Conservation (phyloP, 441 rosid genomes). For the Capsella rubella region DNA sequence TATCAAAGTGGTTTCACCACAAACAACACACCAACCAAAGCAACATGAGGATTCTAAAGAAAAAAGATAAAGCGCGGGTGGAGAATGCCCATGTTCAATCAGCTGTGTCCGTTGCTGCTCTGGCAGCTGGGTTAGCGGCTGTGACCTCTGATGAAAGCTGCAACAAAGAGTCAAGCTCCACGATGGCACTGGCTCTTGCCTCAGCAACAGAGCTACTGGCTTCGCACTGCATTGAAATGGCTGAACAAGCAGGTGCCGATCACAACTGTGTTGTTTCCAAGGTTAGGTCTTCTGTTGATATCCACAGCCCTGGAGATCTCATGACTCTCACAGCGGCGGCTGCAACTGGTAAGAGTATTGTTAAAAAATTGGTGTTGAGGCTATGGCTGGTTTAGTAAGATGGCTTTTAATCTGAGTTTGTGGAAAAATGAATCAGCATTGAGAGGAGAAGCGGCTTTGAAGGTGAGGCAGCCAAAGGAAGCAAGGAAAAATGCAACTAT, state of each 20-base stretch:
- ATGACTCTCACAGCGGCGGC: conserved; percentile 94
- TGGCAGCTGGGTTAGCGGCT: conserved; percentile 89
- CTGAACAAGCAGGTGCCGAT: conserved; percentile 83
- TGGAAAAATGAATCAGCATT: conserved; percentile 54
- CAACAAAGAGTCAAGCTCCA: conserved; percentile 51
- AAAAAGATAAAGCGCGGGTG: conserved; percentile 75
- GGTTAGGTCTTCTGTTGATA: conserved; percentile 81
- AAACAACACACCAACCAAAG: conserved; percentile 50
- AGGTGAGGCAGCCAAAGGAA: conserved; percentile 79
- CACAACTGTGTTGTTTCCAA: conserved; percentile 68
- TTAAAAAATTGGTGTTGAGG: not conserved
- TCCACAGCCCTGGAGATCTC: conserved; percentile 79
- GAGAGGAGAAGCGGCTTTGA: conserved; percentile 87
- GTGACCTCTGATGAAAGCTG: conserved; percentile 51
- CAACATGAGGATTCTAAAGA: conserved; percentile 42
- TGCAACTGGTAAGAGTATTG: conserved; percentile 66
- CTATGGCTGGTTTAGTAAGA: conserved; percentile 9
- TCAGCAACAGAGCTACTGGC: conserved; percentile 93
- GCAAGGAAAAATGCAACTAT: conserved; percentile 81
- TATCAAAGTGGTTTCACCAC: conserved; percentile 84
- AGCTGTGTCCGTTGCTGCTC: conserved; percentile 78
- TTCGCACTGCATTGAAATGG: conserved; percentile 83
- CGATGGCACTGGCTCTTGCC: conserved; percentile 73
- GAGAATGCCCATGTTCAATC: conserved; percentile 80
- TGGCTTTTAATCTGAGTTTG: conserved; percentile 10